Base-by-base conservation (phyloP, 2,329 filamentous ascomycete species). In the Penicillium carneum region DNA sequence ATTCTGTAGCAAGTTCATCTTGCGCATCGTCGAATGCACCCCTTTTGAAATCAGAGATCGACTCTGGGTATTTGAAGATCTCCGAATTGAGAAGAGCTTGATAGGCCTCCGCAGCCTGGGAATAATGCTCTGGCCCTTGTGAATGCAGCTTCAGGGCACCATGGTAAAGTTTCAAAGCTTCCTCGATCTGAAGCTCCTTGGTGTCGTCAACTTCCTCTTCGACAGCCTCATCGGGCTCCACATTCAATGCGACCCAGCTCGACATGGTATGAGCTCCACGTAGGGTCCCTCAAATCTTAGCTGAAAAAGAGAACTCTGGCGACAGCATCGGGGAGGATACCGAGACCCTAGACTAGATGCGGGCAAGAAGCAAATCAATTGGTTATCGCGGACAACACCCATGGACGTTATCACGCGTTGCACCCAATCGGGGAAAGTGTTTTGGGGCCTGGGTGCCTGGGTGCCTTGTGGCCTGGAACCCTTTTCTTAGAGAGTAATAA, bases 171-270 rank as follows among this genome's bases (percentile, higher is more conserved):
- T 97, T 98, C 64, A 99, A 83, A 49, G 95, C 93, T 80, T 99
- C 95, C 72, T 99, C 95, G 72, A 98, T 94, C 84, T 97, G 93
- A 54, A 99, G 88, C 77, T 98, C 94, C 76, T 94, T 95, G 36
- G 93, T 97, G 71, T 95, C 93, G 76, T 99, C 95, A 72, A 97
- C 83, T 78, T 97, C 93, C 71, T 96, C 92, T 74, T 97, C 93
- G 66, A 90, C 83, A 60, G 92, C 91, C 73, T 96, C 92, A 79
- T 97, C 95, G 10, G 92, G 90, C 78, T 97, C 93, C 79, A 98
- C 87, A 76, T 99, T 99, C 77, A 97, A 88, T 55, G 94, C 92
- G 72, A 90, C 88, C 81, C 96, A 98, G 71, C 87, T 84, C 39
- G 82, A 79, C 82, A 83, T 83, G 62, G 46, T 73, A 66, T 45